Evolutionary conservation across 2,329 filamentous ascomycete genomes (phyloP), one percentile per base, ranked within the genome.

Genomic region (Fusarium fujikuroi): DNA sequence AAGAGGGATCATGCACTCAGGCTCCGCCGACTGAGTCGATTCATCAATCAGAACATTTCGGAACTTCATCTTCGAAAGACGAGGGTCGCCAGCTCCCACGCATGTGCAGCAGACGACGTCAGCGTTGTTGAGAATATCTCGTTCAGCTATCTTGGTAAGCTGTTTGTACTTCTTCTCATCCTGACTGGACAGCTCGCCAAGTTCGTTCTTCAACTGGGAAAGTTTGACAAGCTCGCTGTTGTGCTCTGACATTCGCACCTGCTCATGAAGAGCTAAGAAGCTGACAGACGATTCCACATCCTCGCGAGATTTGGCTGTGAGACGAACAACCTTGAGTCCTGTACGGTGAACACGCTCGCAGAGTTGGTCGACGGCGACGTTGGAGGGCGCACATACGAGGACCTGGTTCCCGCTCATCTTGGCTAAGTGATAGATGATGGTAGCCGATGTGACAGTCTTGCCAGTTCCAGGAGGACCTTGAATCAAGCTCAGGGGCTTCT

Each of bases 81-180:
- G 93, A 66, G 96, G 96, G 81, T 99, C 96, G 68, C 96, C 96
- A 42, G 96, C 96, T 83, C 96, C 96, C 78, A 99, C 96, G 76
- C 96, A 99, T 70, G 96, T 99, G 83, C 96, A 99, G 87, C 96
- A 99, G 72, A 99, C 97, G 59, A 99, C 96, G 83, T 99, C 96
- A 19, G 96, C 96, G 76, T 97, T 98, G 79, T 89, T 93, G 59
- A 99, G 87, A 69, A 99, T 98, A 82, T 99, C 96, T 63, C 95
- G 92, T 84, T 99, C 96, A 14, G 96, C 96, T 65, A 93, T 92
- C 77, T 97, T 93, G 68, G 95, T 98, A 57, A 99, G 89, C 80
- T 97, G 93, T 85, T 98, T 98, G 87, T 96, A 96, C 79, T 97
- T 97, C 88, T 99, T 99, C 84, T 99, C 96, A 79, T 99, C 96